Conservation (phyloP, 345 rosid species). For the Punica granatum region DNA sequence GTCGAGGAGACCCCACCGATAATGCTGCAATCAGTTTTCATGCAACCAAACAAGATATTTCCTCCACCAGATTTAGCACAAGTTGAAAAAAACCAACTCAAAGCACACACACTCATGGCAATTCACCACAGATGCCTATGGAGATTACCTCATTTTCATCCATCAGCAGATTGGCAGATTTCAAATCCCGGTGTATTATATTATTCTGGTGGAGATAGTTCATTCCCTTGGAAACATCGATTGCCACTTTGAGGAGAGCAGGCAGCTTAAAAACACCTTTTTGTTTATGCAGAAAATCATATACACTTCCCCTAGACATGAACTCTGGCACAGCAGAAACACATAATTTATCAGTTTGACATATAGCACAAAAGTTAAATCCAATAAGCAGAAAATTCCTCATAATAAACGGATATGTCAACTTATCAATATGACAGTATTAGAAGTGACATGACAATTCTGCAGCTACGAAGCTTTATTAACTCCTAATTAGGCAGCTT, state of each 20-base stretch:
- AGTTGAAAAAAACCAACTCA: neutral
- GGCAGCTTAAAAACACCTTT: conserved; percentile 76
- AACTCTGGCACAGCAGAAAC: conserved; percentile 49
- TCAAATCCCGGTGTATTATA: conserved; percentile 90
- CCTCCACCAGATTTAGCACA: neutral
- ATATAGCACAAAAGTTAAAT: conserved; percentile 6
- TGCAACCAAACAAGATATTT: neutral
- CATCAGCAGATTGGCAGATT: conserved; percentile 97
- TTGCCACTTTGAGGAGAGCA: conserved; percentile 72
- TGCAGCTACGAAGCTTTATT: neutral
- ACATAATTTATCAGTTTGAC: neutral
- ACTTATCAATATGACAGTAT: neutral
- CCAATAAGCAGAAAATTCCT: neutral
- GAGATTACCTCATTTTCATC: conserved; percentile 81
- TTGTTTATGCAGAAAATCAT: conserved; percentile 80
- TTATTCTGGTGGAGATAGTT: conserved; percentile 91
- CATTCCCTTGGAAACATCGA: conserved; percentile 95
- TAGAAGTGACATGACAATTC: neutral
- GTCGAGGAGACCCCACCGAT: neutral
- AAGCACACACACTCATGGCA: neutral
- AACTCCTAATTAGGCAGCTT: neutral
- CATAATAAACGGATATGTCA: neutral
- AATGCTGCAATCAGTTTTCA: neutral
- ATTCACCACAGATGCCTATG: neutral
- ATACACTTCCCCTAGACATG: conserved; percentile 89